Conservation (phyloP, 2,329 filamentous ascomycete genomes). For the Diaporthe helianthi region DNA sequence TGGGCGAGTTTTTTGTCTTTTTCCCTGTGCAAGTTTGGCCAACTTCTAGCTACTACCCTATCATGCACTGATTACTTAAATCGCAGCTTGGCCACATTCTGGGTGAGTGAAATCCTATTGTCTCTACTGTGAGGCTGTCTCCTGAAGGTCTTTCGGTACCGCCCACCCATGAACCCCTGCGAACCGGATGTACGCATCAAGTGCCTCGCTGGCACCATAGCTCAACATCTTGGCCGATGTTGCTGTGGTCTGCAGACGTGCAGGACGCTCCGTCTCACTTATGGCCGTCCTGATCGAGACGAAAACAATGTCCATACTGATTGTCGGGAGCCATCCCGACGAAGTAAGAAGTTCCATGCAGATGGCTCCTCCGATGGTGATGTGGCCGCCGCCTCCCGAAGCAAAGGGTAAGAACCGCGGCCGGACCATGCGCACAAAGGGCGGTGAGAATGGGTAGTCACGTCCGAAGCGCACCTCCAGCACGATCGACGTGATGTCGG, state of each 20-base stretch:
- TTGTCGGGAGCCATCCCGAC: slow-evolving; percentile 78
- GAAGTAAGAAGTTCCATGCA: slow-evolving; percentile 86
- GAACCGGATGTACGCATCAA: slow-evolving; percentile 75
- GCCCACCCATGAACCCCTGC: slow-evolving; percentile 76
- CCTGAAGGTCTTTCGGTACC: slow-evolving; percentile 67
- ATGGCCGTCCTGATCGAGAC: slow-evolving; percentile 83
- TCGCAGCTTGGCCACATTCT: not conserved
- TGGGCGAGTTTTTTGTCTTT: not conserved
- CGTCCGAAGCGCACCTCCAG: slow-evolving; percentile 82
- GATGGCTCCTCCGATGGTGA: slow-evolving; percentile 84
- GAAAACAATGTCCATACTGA: slow-evolving; percentile 79
- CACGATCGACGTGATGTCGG: slow-evolving; percentile 71
- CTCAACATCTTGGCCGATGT: slow-evolving; percentile 44
- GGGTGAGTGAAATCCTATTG: not conserved
- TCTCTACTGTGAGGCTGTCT: slow-evolving; percentile 46
- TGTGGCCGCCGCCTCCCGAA: slow-evolving; percentile 66
- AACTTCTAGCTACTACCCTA: not conserved
- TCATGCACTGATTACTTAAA: too few species aligned
- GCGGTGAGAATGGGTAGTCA: slow-evolving; percentile 78
- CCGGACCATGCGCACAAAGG: slow-evolving; percentile 83
- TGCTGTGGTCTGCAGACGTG: slow-evolving; percentile 61
- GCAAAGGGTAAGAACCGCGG: slow-evolving; percentile 79
- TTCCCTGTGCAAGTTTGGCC: not conserved
- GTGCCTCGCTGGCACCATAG: slow-evolving; percentile 74
- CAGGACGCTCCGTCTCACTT: slow-evolving; percentile 73